Evolutionary conservation across 805 yeast genomes (phyloP).

Genomic region (Ascoidea rubescens): DNA sequence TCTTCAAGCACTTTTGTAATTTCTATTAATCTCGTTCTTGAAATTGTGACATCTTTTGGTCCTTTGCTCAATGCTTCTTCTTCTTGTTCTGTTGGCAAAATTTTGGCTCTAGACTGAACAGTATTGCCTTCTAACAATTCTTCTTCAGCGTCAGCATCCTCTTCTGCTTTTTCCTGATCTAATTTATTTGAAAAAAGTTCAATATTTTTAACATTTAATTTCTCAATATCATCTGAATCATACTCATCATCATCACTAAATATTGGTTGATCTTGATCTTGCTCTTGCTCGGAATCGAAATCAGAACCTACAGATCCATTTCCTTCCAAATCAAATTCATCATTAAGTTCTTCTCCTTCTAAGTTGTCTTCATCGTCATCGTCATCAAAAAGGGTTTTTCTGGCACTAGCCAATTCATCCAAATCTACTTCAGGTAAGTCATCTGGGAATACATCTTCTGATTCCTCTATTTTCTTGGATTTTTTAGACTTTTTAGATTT

Average conservation of each 20-base stretch:
- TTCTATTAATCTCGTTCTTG: conserved; percentile 91
- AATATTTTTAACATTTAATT: conserved; percentile 69
- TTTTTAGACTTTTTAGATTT: conserved; percentile 15
- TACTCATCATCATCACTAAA: conserved; percentile 67
- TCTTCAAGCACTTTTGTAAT: conserved; percentile 88
- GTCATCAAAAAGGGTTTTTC: conserved; percentile 63
- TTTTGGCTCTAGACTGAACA: conserved; percentile 59
- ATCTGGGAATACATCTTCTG: conserved; percentile 20
- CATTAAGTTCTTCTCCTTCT: conserved; percentile 19
- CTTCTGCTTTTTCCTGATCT: conserved; percentile 46
- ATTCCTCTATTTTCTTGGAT: conserved; percentile 13
- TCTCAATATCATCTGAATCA: conserved; percentile 51
- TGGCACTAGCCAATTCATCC: conserved; percentile 54
- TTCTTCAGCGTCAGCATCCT: conserved; percentile 47
- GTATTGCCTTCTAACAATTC: conserved; percentile 45
- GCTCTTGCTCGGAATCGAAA: conserved; percentile 22
- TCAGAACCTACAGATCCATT: conserved; percentile 37
- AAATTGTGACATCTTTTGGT: conserved; percentile 65
- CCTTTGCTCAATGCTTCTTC: conserved; percentile 35
- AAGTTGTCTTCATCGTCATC: conserved; percentile 14
- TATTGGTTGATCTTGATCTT: conserved; percentile 61
- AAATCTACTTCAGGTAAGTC: conserved; percentile 52
- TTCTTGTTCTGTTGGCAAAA: conserved; percentile 60
- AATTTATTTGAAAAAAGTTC: conserved; percentile 58
- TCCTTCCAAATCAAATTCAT: conserved; percentile 45